Base-by-base conservation (phyloP, 257 asterid species). In the Solanum corneliomulleri region DNA sequence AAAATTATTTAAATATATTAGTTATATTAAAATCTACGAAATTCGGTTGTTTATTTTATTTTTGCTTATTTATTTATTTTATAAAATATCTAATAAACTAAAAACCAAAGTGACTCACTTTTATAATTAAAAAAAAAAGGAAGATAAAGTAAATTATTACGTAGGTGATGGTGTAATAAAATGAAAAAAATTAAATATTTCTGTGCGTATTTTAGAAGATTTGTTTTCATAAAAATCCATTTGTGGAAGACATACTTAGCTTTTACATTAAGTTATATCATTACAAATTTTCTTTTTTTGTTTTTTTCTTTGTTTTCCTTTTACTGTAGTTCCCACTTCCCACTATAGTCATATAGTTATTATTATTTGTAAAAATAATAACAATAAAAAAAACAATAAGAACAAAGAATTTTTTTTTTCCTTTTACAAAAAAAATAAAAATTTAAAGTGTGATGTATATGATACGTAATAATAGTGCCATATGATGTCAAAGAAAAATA, bases 181-280 rank as follows among this genome's bases (percentile, higher is more conserved):
- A 45, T n/a, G 18, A 45, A 45, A 78, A n/a, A 9, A 45, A 78
- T 35, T 78, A 1, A 45, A 25, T 35, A 47, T 47, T 21, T 83
- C 14, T 86, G 52, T 91, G 95, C 91, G 93, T 93, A 92, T 66
- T 37, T 86, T 78, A 42, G 11, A 86, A 90, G 88, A 88, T 85
- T 85, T 83, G 76, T 85, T 58, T 87, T 85, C 88, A 88, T 9
- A 47, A 75, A 70, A 80, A 80, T 80, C 44, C 44, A 86, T 81
- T 85, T 83, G 93, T 89, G 93, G 94, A 88, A 85, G 89, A 85
- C 95, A 93, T 90, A 88, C 98, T 94, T 94, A 87, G 87, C 98
- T 93, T 93, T 91, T 91, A 93, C 95, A 93, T 89, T 89, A 94
- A 94, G 95, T 88, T 90, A 74, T 88, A 94, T 94, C 91, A 92